Conservation (phyloP, 2,329 filamentous ascomycete genomes). For the Cordyceps farinosa region DNA sequence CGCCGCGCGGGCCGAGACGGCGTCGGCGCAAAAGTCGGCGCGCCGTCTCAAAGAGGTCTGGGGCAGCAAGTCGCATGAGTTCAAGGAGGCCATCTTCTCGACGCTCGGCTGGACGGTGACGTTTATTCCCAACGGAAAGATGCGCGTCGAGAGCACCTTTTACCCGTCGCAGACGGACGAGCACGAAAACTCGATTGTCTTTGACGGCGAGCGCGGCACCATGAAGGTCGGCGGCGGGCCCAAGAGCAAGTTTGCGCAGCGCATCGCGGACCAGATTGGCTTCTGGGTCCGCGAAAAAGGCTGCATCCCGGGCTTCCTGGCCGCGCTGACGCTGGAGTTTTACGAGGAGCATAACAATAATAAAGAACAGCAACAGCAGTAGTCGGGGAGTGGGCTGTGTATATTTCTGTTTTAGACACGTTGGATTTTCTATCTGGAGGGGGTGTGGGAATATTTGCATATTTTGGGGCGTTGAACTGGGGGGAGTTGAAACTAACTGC, state of each 20-base stretch:
- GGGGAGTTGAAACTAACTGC: not conserved
- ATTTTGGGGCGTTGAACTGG: conserved; percentile 5
- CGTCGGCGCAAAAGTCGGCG: conserved; percentile 76
- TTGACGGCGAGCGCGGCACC: conserved; percentile 88
- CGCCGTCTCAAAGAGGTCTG: conserved; percentile 89
- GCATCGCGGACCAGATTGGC: conserved; percentile 81
- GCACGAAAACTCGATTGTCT: conserved; percentile 72
- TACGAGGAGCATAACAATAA: conserved; percentile 62
- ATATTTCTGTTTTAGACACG: not conserved
- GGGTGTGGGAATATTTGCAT: not conserved
- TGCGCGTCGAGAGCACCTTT: conserved; percentile 84
- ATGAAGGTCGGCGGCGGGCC: conserved; percentile 97
- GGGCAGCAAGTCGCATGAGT: conserved; percentile 85
- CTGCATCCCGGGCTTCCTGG: conserved; percentile 89
- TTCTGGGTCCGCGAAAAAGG: conserved; percentile 96
- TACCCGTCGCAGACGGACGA: conserved; percentile 66
- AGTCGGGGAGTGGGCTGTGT: not conserved
- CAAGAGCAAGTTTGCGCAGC: conserved; percentile 76
- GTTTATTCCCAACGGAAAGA: conserved; percentile 95
- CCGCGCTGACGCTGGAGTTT: conserved; percentile 88
- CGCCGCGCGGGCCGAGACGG: conserved; percentile 65
- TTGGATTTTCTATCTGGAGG: not conserved
- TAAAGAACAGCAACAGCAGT: conserved; percentile 4
- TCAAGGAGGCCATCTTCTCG: conserved; percentile 89
- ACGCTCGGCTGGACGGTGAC: conserved; percentile 92